Base-by-base conservation (phyloP, 2,329 filamentous ascomycete genomes). In the Bertia moriformis region DNA sequence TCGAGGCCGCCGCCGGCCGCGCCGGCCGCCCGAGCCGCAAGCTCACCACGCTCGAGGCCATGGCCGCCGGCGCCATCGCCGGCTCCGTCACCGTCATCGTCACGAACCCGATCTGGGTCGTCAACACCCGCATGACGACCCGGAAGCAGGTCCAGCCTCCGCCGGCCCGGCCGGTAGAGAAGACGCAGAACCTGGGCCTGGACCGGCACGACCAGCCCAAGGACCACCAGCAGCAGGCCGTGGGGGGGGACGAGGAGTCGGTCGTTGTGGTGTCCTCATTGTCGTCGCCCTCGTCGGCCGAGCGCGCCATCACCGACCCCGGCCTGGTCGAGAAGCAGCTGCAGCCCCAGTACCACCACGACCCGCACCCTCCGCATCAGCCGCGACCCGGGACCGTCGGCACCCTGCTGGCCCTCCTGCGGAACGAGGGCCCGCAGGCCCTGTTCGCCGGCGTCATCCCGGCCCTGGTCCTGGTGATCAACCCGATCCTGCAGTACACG, bases 51-150 rank as follows among this genome's bases (percentile, higher is more conserved):
- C 60, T 89, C 48, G 89, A 98, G 66, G 83, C 81, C 48, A 98
- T 98, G 82, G 79, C 93, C 43, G 89, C 91, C 3, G 91, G 91
- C 48, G 91, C 91, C 42, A 71, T 98, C 49, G 91, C 91, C 30
- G 91, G 91, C 12, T 88, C 81, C 47, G 89, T 89, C 12, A 98
- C 91, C 14, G 91, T 98, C 47, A 70, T 98, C 53, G 71, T 95
- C 53, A 98, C 91, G 43, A 98, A 98, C 67, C 91, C 91, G 37
- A 98, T 98, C 62, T 98, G 91, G 91, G 91, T 98, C 38, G 70
- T 98, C 59, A 98, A 98, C 69, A 98, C 91, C 40, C 83, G 91
- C 55, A 91, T 98, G 82, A 98, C 91, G 17, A 89, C 91, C 38
- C 78, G 86, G 51, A 81, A 82, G 62, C 74, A 74, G 46, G 53